Evolutionary conservation across 306 rosid genomes (phyloP), one percentile per base, ranked within the genome.

Genomic region (Pyrus betulifolia): DNA sequence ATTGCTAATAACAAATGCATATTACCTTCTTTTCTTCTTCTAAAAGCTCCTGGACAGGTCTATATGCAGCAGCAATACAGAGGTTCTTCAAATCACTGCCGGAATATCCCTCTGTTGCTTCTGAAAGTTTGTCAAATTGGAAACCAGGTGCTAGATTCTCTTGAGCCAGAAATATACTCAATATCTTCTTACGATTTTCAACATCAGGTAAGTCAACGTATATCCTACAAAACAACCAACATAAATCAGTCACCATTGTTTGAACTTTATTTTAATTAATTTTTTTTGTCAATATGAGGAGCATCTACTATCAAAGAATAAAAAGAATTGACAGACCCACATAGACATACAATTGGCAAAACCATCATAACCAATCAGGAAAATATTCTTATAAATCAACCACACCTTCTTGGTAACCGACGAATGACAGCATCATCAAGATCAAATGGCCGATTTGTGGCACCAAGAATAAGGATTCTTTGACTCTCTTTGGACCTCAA

Each of bases 81-180:
- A 95, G 97, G 87, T 95, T 95, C 99, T 95, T 92, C 84, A 95
- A 82, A 87, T 92, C 99, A 76, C 97, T 92, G 76, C 99, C 99
- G 74, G 99, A 95, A 89, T 95, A 95, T 76, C 99, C 99, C 81
- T 90, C 97, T 1, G 99, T 95, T 82, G 86, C 80, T 67, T 78
- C 70, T 74, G 97, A 97, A 78, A 95, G 96, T 81, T 89, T 89
- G 27, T 87, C 93, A 79, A 78, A 92, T 76, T 87, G 83, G 82
- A 95, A 95, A 75, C 80, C 86, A 27, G 87, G 82, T 67, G 79
- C 87, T 63, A 95, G 78, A 87, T 87, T 89, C 85, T 95, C 99
- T 80, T 85, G 85, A 51, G 87, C 87, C 64, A 95, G 99, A 85
- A 90, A 84, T 80, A 95, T 95, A 79, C 90, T 92, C 83, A 95